Evolutionary conservation across 106 monocot species (phyloP), one percentile per base, ranked within the genome.

Genomic region (Narthecium ossifragum): DNA sequence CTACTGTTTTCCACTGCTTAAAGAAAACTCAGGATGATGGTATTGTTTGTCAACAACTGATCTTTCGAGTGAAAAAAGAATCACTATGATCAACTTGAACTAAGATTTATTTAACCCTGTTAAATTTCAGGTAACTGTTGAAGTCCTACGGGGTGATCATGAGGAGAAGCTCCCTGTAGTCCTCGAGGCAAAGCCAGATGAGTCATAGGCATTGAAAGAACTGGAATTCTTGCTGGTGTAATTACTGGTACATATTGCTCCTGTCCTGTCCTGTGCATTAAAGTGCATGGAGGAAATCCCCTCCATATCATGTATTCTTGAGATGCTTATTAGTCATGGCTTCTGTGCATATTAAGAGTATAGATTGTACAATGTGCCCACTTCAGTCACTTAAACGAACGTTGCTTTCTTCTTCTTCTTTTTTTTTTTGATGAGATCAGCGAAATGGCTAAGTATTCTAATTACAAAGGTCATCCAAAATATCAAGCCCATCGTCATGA

Each of bases 121-220:
- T 33, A 6, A 32, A 13, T 23, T 56, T 27, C 57, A 90, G 90
- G 86, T 96, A 69, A 86, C 69, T 2, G 76, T 96, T 11, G 94
- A 96, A 69, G 86, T 96, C 22, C 51, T 96, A 37, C 80, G 90
- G 14, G 94, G 83, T 27, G 90, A 96, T 66, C 83, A 86, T 15
- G 90, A 90, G 67, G 90, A 96, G 80, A 96, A 96, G 55, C 31
- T 96, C 25, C 75, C 82, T n/a, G 94, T 96, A 18, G 73, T 96
- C 15, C 86, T 96, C 13, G 94, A 96, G 63, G 86, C 94, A 45
- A 96, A 96, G 75, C 67, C 90, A 21, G 90, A 96, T 52, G 90
- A 96, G 37, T 66, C 86, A 34, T 82, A 68, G 55, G 29, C 1
- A 40, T 43, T 4, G 6, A 4, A 43, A 43, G 14, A 17, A n/a